Base-by-base conservation (phyloP, 2,329 filamentous ascomycete genomes). In the Penicillium sp. region DNA sequence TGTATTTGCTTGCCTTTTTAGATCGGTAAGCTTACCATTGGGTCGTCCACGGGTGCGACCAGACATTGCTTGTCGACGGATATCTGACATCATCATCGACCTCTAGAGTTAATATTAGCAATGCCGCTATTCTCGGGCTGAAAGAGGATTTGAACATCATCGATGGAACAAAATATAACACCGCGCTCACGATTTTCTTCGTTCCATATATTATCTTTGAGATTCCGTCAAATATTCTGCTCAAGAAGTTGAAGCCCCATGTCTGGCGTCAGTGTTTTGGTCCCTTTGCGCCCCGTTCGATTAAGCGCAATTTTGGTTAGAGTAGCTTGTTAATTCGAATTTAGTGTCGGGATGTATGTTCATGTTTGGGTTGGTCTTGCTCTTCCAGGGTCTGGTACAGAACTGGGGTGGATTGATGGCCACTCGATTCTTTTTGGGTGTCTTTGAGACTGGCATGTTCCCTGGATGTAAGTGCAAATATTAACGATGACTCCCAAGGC, bases 371-470 rank as follows among this genome's bases (percentile, higher is more conserved):
- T 78, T 95, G 23, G 84, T 88, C 45, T 90, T 89, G 21, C 80
- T 90, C 38, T 83, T 86, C 66, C 90, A 95, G 75, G 92, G 92
- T 0, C 75, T 96, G 7, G 89, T 92, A 3, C 79, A 85, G 59
- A 95, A 85, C 69, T 97, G 93, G 76, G 78, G 81, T 41, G 91
- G 91, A 1, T 79, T 97, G 17, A 81, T 96, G 50, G 82, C 86
- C 0, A 91, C 90, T 3, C 85, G 91, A 35, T 96, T 96, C 80
- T 93, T 97, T 73, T 82, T 97, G 0, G 93, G 93, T 9, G 74
- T 90, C 0, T 88, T 87, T 59, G 87, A 91, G 76, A 85, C 86
- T 6, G 89, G 88, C 73, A 90, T 92, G 74, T 79, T 79, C 62
- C 88, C 88, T 2, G 89, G 88, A 35, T 88, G 86, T 75, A 81